Percentiles rank a stretch among this genome's conserved stretches.
Conservation (phyloP, 2,329 filamentous ascomycete genomes). For the Talaromyces sp. region DNA sequence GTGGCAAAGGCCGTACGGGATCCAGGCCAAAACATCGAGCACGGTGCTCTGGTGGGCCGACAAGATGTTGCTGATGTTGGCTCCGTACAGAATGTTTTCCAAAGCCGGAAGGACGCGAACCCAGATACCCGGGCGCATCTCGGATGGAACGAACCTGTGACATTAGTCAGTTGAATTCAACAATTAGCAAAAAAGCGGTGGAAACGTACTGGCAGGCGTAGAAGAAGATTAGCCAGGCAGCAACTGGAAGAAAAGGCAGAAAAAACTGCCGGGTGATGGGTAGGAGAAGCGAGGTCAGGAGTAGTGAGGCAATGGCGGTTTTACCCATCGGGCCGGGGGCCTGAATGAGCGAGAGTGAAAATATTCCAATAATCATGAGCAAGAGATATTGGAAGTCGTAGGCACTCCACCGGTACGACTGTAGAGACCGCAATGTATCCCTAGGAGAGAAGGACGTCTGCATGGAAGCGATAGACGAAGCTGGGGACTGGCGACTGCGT, state of each 20-base stretch:
- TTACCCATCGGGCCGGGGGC: slow-evolving; percentile 73
- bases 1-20: slow-evolving; percentile 88
- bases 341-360: slow-evolving; percentile 78
- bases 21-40: slow-evolving; percentile 84
- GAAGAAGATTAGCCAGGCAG: slow-evolving; percentile 85
- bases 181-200: neutral
- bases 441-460: slow-evolving; percentile 77
- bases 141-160: slow-evolving; percentile 76
- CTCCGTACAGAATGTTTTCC: slow-evolving; percentile 94
- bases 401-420: slow-evolving; percentile 72
- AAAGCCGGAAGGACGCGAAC: slow-evolving; percentile 89
- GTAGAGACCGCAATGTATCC: slow-evolving; percentile 71
- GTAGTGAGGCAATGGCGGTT: slow-evolving; percentile 62
- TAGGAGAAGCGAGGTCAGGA: slow-evolving; percentile 68
- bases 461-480: slow-evolving; percentile 69
- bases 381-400: slow-evolving; percentile 84
- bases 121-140: slow-evolving; percentile 90
- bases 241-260: slow-evolving; percentile 77
- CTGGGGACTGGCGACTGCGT: slow-evolving; percentile 61
- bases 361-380: slow-evolving; percentile 69
- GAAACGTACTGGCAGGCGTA: slow-evolving; percentile 80
- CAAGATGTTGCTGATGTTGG: slow-evolving; percentile 92
- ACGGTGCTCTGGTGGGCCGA: slow-evolving; percentile 81
- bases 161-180: neutral
- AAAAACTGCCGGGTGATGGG: slow-evolving; percentile 89